Conservation (phyloP, 176 grass and related monocot genomes). For the Tuctoria greenei region DNA sequence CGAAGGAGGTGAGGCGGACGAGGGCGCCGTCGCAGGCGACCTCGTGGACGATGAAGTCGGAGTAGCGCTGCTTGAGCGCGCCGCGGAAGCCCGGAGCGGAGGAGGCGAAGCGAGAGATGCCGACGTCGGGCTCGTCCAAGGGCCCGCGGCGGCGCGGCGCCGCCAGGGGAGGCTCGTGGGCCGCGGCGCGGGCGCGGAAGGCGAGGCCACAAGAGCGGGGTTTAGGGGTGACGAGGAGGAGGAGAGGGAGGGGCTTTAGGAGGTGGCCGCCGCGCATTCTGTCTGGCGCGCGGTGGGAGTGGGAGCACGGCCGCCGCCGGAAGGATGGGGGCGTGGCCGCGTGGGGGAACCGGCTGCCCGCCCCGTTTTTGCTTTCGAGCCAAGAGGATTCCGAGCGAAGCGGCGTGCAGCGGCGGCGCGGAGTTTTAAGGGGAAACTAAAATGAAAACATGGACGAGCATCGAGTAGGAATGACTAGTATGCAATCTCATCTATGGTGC, state of each 20-base stretch:
- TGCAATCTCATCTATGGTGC: too few relatives aligned
- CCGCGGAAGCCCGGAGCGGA: constrained; percentile 72
- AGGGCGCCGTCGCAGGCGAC: constrained; percentile 66
- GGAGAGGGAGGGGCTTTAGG: constrained; percentile 13
- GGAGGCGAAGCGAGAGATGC: constrained; percentile 82
- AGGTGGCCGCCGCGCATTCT: constrained; percentile 44
- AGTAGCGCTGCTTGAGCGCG: constrained; percentile 80
- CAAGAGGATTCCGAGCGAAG: too few relatives aligned
- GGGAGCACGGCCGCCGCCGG: constrained; percentile 15
- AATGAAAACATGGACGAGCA: too few relatives aligned
- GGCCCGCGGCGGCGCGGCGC: constrained; percentile 14
- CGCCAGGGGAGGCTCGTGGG: background rate
- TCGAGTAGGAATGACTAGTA: too few relatives aligned
- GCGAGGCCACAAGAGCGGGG: constrained; percentile 6
- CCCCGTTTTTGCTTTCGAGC: background rate
- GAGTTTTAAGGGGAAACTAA: too few relatives aligned
- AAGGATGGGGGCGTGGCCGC: too few relatives aligned
- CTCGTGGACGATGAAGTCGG: constrained; percentile 94
- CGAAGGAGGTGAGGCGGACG: constrained; percentile 80
- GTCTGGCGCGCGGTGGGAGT: background rate
- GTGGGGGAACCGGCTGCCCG: background rate
- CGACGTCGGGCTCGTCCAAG: constrained; percentile 72
- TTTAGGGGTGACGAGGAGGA: constrained; percentile 15
- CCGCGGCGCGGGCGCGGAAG: background rate
- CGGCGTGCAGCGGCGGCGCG: too few relatives aligned